Evolutionary conservation across 805 yeast genomes (phyloP).

Genomic region (Saturnispora zaruensis): DNA sequence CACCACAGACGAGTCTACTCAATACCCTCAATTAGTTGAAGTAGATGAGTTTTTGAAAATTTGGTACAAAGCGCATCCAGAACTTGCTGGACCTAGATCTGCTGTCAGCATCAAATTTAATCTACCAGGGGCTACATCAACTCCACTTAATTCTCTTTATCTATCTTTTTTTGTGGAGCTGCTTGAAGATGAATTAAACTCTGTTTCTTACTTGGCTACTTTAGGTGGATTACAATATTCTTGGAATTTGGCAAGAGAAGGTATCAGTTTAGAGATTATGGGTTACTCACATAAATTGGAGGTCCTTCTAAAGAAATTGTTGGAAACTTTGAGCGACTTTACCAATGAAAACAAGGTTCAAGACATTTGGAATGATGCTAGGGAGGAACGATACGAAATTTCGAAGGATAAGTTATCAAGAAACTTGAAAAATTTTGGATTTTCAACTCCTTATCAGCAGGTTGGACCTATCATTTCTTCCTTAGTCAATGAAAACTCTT

Average conservation of each 20-base stretch:
- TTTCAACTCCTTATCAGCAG: conserved; percentile 70
- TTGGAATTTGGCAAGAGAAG: conserved; percentile 56
- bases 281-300: conserved; percentile 83
- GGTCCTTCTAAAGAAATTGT: conserved; percentile 50
- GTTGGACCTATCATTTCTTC: conserved; percentile 54
- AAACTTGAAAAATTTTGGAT: conserved; percentile 60
- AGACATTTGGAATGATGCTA: conserved; percentile 27
- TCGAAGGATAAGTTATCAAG: conserved; percentile 56
- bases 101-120: conserved; percentile 55
- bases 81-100: conserved; percentile 83
- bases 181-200: conserved; percentile 66
- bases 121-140: conserved; percentile 51
- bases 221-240: conserved; percentile 65
- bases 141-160: conserved; percentile 50
- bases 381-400: conserved; percentile 53
- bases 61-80: conserved; percentile 90
- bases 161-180: conserved; percentile 61
- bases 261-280: conserved; percentile 53
- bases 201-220: conserved; percentile 73
- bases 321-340: conserved; percentile 45
- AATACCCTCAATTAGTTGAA: conserved; percentile 54
- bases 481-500: conserved; percentile 64
- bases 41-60: conserved; percentile 44
- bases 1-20: conserved; percentile 38
- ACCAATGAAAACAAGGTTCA: conserved; percentile 17